Evolutionary conservation across 2,329 filamentous ascomycete species (phyloP).

Genomic region (Neospermospora avenae): DNA sequence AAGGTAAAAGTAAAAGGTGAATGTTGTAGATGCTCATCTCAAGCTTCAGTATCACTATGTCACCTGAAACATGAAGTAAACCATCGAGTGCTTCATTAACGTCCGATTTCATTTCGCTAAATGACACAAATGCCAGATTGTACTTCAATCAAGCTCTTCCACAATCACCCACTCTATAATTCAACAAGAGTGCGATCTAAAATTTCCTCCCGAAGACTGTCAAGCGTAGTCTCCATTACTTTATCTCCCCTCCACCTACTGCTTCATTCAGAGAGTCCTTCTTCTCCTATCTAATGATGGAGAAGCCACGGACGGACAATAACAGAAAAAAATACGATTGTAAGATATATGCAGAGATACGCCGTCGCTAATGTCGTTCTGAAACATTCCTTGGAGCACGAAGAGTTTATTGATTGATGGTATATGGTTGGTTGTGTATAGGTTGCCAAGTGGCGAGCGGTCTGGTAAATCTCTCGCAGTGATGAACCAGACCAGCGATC

Average conservation of each 20-base stretch:
- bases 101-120: background rate
- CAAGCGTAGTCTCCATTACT: slow-evolving; percentile 14
- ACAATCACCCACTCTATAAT: slow-evolving; percentile 1
- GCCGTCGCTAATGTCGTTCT: slow-evolving; percentile 11
- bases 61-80: background rate
- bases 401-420: background rate
- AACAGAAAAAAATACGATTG: background rate
- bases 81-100: slow-evolving; percentile 1
- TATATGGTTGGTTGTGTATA: background rate
- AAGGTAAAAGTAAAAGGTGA: background rate
- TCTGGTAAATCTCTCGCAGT: slow-evolving; percentile 1
- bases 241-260: background rate
- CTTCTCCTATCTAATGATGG: background rate
- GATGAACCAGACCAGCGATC: slow-evolving; percentile 1
- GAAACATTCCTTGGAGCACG: background rate
- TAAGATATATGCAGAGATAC: slow-evolving; percentile 2
- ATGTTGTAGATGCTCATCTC: too few species aligned
- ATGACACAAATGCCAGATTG: background rate
- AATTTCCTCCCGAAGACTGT: slow-evolving; percentile 7
- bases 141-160: background rate
- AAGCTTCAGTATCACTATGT: background rate
- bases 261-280: background rate
- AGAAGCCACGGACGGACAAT: background rate
- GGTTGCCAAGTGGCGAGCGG: background rate
- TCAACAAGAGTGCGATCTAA: background rate